These are phyloP conservation scores for Nannochloropsis granulata DNA, from an alignment of 108 stramenopile species.

Conservation along the genomic window DNA sequence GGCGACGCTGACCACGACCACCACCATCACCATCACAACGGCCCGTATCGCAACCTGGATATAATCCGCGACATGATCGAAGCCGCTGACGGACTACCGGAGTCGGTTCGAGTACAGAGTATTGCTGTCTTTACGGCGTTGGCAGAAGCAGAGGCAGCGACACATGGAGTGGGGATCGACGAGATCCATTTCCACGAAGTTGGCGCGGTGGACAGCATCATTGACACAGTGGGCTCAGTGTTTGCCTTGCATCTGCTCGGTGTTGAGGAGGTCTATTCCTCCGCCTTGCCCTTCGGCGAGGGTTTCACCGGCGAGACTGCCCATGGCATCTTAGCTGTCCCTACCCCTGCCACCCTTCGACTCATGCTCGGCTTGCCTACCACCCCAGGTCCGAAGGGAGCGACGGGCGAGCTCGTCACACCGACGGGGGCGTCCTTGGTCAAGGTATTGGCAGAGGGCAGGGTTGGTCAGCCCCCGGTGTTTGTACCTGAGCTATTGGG, in stretches of 20 bases:
- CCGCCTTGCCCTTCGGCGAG: slow-evolving; percentile 62
- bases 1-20: background rate
- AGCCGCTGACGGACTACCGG: slow-evolving; percentile 45
- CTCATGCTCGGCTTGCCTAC: slow-evolving; percentile 66
- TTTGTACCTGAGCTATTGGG: slow-evolving; percentile 46
- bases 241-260: slow-evolving; percentile 56
- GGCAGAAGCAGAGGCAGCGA: slow-evolving; percentile 65
- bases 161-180: slow-evolving; percentile 56
- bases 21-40: slow-evolving; percentile 28
- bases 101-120: slow-evolving; percentile 47
- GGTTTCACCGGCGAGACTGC: slow-evolving; percentile 60
- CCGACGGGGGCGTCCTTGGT: slow-evolving; percentile 76
- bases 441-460: slow-evolving; percentile 42
- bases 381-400: slow-evolving; percentile 53
- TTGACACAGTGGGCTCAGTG: slow-evolving; percentile 74
- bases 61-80: slow-evolving; percentile 54
- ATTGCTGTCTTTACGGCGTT: slow-evolving; percentile 58
- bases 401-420: slow-evolving; percentile 70
- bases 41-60: slow-evolving; percentile 59
- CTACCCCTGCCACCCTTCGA: slow-evolving; percentile 71
- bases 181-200: slow-evolving; percentile 86
- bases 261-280: slow-evolving; percentile 50
- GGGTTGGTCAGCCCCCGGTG: slow-evolving; percentile 52
- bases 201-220: slow-evolving; percentile 72
- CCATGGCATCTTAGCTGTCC: slow-evolving; percentile 80